Base-by-base conservation (phyloP, 1,139 yeast genomes). In the Trichomonascaceae sp. region DNA sequence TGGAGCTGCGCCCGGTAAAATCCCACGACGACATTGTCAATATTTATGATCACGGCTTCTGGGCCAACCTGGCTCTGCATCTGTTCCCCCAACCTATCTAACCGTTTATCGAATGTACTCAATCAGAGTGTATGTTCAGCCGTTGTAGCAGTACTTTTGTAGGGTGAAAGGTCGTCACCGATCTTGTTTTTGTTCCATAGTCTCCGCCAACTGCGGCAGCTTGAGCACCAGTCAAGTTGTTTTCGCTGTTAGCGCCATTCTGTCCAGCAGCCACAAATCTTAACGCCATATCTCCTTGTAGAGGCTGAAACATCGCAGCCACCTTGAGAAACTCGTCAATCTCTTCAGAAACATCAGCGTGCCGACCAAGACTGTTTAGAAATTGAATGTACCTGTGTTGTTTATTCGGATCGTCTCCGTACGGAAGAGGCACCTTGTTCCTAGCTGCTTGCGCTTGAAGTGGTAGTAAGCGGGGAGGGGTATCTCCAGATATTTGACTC, bases 1-100 rank as follows among this genome's bases (percentile, higher is more conserved):
- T 50, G 13, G 32, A 25, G 3, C 38, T 70, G 29, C 41, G 30
- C 8, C 47, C 49, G 29, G 57, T 76, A 1, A 36, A 40, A 4
- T 56, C 61, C 11, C 64, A 72, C 41, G 61, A 58, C 1, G 76
- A 73, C 15, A 47, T 82, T 36, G 60, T 54, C 27, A 82, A 82
- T 46, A 60, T 76, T 5, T 81, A 82, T 51, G 93, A 82, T 47
- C 45, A 44, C 5, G 93, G 93, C 6, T 74, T 76, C 45, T 46
- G 58, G 54, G 38, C 43, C 0, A 77, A 79, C 46, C 39, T 73
- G 6, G 50, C 41, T 27, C 63, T 64, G 27, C 47, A 70, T 15
- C 22, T 64, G 17, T 52, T 55, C 28, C 47, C 48, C 5, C 30
- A 27, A 14, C 18, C 17, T 16, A 17, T 36, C 13, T 39, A 32